Evolutionary conservation across 2,329 filamentous ascomycete species (phyloP), one percentile per base, ranked within the genome.

Genomic region (Elsinoe batatas): DNA sequence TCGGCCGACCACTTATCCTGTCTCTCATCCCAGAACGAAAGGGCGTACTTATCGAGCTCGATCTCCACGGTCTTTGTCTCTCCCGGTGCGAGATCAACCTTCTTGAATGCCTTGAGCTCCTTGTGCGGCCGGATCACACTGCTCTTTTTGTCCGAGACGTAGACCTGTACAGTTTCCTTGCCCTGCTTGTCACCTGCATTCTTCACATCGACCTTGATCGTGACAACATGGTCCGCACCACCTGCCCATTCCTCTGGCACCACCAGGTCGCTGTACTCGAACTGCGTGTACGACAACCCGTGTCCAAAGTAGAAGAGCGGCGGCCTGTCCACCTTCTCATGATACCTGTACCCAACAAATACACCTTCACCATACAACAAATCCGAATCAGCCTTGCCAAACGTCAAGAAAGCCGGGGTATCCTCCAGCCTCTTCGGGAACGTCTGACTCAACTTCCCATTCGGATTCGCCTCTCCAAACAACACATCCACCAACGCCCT

Each of bases 401-500:
- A 89, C 67, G 85, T 88, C 67, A 84, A 78, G 69, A 80, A 87
- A 0, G 85, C 81, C 1, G 85, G 85, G 26, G 84, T 83, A 61
- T 69, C 67, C 54, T 68, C 64, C 51, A 65, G 62, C 18, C 61
- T 58, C 26, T 62, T 76, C 3, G 86, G 85, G 68, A 88, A 88
- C 0, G 84, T 85, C 18, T 90, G 74, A 0, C 86, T 84, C 1
- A 91, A 75, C 67, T 90, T 90, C 12, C 82, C 87, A 58, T 81
- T 84, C 0, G 88, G 88, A 65, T 87, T 90, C 46, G 80, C 78
- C 59, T 84, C 79, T 47, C 87, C 85, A 60, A 88, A 87, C 0
- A 91, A 74, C 1, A 91, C 77, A 61, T 91, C 87, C 0, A 85
- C 87, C 59, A 94, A 84, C 10, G 83, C 84, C 64, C 91, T 89